Percentiles rank a stretch among this genome's conserved stretches.
Conservation (phyloP, 2,329 filamentous ascomycete species). For the Chrysoporthe deuterocubensis region DNA sequence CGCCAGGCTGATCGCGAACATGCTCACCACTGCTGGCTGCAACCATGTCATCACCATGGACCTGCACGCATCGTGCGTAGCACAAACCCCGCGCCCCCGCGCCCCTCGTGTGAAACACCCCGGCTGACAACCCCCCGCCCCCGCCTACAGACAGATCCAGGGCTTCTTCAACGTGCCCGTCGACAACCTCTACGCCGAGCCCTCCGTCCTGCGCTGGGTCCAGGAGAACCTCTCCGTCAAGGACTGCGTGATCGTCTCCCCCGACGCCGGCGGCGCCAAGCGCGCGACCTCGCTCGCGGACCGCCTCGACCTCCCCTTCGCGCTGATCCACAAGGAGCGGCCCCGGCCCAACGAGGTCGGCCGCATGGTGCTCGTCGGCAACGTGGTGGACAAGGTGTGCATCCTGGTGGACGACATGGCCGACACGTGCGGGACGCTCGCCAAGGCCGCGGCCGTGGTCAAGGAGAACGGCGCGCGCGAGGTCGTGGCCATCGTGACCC, state of each 20-base stretch:
- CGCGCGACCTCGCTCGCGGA: constrained; percentile 94
- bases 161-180: constrained; percentile 99
- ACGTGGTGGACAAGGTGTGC: constrained; percentile 83
- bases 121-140: constrained; percentile 62
- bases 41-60: constrained; percentile 88
- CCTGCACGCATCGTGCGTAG: constrained; percentile 80
- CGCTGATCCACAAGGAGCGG: constrained; percentile 85
- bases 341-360: constrained; percentile 65
- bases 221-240: constrained; percentile 83
- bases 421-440: constrained; percentile 73
- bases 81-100: constrained; percentile 16
- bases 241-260: constrained; percentile 90
- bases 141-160: constrained; percentile 71
- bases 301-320: constrained; percentile 90
- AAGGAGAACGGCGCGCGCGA: constrained; percentile 85
- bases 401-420: constrained; percentile 99
- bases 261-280: constrained; percentile 95
- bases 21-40: constrained; percentile 93
- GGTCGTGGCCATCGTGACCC: constrained; percentile 93
- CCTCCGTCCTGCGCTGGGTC: constrained; percentile 71
- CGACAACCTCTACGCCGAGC: constrained; percentile 91
- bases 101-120: too few relatives aligned
- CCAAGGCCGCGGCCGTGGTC: constrained; percentile 87
- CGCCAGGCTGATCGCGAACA: constrained; percentile 94
- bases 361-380: constrained; percentile 83